These are phyloP conservation scores for Conoideocrella luteorostrata DNA, from an alignment of 2,329 filamentous ascomycete species.

Conservation along the genomic window DNA sequence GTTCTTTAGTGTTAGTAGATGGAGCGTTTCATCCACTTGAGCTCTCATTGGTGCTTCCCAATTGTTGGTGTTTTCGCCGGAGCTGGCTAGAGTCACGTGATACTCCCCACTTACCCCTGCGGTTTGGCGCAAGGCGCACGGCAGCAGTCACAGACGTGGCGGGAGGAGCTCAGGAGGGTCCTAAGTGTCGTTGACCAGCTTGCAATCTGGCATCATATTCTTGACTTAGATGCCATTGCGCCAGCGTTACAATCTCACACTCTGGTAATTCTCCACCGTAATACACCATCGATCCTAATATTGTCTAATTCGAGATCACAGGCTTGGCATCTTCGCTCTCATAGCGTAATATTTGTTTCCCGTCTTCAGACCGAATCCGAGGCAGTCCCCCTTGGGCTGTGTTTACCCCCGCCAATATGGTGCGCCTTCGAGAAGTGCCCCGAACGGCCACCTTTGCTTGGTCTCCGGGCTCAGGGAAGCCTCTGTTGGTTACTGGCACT, in stretches of 20 bases:
- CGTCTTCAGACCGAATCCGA: slow-evolving; percentile 9
- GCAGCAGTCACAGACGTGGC: background rate
- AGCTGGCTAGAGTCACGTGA: slow-evolving; percentile 3
- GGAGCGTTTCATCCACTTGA: background rate
- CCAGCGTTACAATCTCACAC: slow-evolving; percentile 9
- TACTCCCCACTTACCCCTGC: background rate
- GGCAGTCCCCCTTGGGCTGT: slow-evolving; percentile 16
- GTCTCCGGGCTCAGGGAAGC: slow-evolving; percentile 74
- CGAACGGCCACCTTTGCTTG: slow-evolving; percentile 96
- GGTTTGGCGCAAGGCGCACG: background rate
- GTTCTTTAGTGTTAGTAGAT: background rate
- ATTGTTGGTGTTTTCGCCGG: background rate
- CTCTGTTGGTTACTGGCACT: slow-evolving; percentile 87
- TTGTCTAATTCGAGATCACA: slow-evolving; percentile 5
- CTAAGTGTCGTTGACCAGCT: slow-evolving; percentile 16
- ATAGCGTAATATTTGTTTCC: background rate
- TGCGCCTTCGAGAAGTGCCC: slow-evolving; percentile 91
- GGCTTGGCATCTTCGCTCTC: slow-evolving; percentile 1
- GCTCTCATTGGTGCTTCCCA: background rate
- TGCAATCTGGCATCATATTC: slow-evolving; percentile 41
- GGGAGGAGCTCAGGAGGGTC: slow-evolving; percentile 21
- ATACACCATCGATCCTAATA: background rate
- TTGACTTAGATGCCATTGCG: slow-evolving; percentile 17
- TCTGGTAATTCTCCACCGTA: slow-evolving; percentile 8
- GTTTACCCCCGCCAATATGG: slow-evolving; percentile 56